Evolutionary conservation across 345 rosid genomes (phyloP), one percentile per base, ranked within the genome.

Genomic region (Aquilaria yunnanensis): DNA sequence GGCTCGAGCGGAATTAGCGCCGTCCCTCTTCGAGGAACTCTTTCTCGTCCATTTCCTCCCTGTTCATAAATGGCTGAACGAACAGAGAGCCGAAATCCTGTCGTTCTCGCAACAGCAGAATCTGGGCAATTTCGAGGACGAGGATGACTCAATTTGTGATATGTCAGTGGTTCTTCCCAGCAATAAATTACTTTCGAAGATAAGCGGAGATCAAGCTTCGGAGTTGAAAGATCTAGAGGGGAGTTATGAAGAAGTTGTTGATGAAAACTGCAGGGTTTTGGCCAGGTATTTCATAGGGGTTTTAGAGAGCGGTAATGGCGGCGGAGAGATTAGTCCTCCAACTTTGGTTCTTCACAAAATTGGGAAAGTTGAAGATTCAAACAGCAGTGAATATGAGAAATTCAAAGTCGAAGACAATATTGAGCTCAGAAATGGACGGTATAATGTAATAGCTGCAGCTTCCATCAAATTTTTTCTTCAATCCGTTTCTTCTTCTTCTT

Each of bases 191-290:
- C 14, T 86, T 62, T 80, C 93, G 50, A 81, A 74, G 65, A 76
- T 86, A 76, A 83, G 78, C 2, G 80, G 79, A 1, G 73, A 64
- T 54, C 89, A 86, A 69, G 82, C 82, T 11, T 57, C 65, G 12
- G 77, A 74, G 75, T 62, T 86, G 57, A 83, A 75, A 72, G 78
- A 66, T 47, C 37, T 83, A 62, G 93, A 86, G 74, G 66, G 68
- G 10, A 65, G 30, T 47, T 81, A 81, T 14, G 85, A 75, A 61
- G 76, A 72, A 65, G 77, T 67, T 65, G 54, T 83, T 49, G 83
- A 86, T 47, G 83, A 81, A 67, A 86, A 86, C 62, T 83, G 89
- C 63, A 74, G 73, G 58, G 81, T 73, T 61, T 75, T 78, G 48
- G 81, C 71, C 4, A 57, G 58, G 12, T 83, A 76, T 52, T 86